Conservation (phyloP, 805 yeast species). For the Ogataea nakhonphanomensis region DNA sequence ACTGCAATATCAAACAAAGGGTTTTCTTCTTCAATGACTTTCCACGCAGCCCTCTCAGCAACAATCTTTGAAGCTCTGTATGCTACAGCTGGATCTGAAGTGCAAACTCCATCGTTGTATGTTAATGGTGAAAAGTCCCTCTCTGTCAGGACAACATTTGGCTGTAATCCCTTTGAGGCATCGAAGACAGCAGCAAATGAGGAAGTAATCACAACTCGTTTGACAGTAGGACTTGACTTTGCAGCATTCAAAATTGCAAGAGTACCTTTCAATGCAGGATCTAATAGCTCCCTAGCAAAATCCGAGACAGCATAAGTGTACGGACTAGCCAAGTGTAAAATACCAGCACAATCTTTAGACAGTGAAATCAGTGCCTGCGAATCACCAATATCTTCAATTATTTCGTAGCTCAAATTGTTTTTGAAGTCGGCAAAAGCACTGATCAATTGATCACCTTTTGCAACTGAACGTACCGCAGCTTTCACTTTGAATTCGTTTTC, state of each 20-base stretch:
- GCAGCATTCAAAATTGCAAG: conserved; percentile 49
- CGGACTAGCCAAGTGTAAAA: conserved; percentile 63
- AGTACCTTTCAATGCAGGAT: conserved; percentile 58
- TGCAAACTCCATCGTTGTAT: conserved; percentile 42
- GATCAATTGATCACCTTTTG: conserved; percentile 20
- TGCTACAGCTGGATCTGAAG: conserved; percentile 38
- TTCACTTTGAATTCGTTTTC: conserved; percentile 39
- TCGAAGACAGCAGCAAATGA: conserved; percentile 46
- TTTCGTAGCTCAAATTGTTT: conserved; percentile 34
- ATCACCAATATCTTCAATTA: conserved; percentile 46
- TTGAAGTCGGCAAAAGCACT: conserved; percentile 26
- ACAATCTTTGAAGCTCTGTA: conserved; percentile 59
- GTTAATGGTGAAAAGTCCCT: conserved; percentile 51
- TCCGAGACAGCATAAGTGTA: conserved; percentile 42
- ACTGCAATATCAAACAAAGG: conserved; percentile 42
- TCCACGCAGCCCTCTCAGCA: conserved; percentile 64
- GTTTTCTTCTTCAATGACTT: conserved; percentile 36
- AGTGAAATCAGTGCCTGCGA: conserved; percentile 40
- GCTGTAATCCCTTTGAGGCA: conserved; percentile 35
- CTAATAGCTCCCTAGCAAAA: conserved; percentile 46
- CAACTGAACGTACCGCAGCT: conserved; percentile 42
- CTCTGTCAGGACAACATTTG: conserved; percentile 39
- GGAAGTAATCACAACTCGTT: conserved; percentile 50
- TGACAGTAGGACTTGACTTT: conserved; percentile 38
- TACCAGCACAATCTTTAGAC: conserved; percentile 49